Evolutionary conservation across 805 yeast species (phyloP).

Genomic region (Lipomyces mesembrius): DNA sequence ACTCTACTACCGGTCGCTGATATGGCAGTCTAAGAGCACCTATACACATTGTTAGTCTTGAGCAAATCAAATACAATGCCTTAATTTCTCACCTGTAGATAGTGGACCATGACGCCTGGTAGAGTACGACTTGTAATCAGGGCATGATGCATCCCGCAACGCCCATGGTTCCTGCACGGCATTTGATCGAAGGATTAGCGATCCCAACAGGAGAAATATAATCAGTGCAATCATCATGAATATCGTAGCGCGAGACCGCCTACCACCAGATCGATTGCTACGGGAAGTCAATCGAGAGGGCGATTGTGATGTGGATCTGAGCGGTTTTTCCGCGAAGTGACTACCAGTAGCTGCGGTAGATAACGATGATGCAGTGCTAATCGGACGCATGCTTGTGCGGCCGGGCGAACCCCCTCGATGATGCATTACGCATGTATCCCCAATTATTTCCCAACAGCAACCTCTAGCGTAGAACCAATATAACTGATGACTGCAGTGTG

Average conservation of each 20-base stretch:
- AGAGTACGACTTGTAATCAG: slow-evolving; percentile 34
- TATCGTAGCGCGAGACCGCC: neutral
- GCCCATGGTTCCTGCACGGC: slow-evolving; percentile 35
- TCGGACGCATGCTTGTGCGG: neutral
- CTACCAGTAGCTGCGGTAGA: neutral
- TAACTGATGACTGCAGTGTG: neutral
- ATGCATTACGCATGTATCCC: slow-evolving; percentile 22
- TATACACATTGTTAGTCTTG: neutral
- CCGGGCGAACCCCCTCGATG: slow-evolving; percentile 32
- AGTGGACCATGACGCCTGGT: slow-evolving; percentile 36
- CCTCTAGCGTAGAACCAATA: neutral
- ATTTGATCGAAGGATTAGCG: slow-evolving; percentile 4
- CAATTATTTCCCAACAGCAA: neutral
- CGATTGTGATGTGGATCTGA: neutral
- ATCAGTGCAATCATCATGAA: slow-evolving; percentile 11
- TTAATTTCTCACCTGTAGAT: slow-evolving; percentile 23
- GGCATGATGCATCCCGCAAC: slow-evolving; percentile 34
- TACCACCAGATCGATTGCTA: neutral
- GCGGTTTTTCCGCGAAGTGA: neutral
- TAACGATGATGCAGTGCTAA: neutral
- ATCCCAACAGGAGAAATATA: slow-evolving; percentile 5
- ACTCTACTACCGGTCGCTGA: slow-evolving; percentile 73
- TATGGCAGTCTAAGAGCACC: slow-evolving; percentile 66
- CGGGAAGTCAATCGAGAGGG: slow-evolving; percentile 4
- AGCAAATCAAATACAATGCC: neutral